Base-by-base conservation (phyloP, 108 stramenopile genomes). In the Cyclotella cryptica region DNA sequence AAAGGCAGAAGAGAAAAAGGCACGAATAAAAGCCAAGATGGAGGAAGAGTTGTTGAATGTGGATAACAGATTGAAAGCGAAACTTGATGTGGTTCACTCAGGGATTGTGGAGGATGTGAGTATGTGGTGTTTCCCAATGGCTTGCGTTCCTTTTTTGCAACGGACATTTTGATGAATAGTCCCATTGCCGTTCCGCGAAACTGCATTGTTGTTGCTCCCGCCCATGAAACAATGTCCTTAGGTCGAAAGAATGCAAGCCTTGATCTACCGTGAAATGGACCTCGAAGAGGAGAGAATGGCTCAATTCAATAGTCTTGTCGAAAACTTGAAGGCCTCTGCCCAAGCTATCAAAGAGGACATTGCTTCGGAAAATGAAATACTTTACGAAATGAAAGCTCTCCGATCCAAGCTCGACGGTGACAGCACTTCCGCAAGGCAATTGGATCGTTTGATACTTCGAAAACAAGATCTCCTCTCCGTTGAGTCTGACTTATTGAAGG, bases 1-100 rank as follows among this genome's bases (percentile, higher is more conserved):
- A 66, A 66, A 22, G 45, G 65, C 43, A 19, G 44, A 66, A 46
- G 44, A 66, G 24, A 66, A 65, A 42, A 65, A 66, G 21, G 65
- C 65, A 7, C 43, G 21, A 39, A 66, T 46, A n/a, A 66, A 22
- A 43, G 65, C 65, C 1, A 44, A 39, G 45, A 44, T 66, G 43
- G 44, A 66, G 45, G 44, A n/a, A 21, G 42, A 66, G 19, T 27
- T 66, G 21, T 22, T 22, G 13, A 43, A 66, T 11, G 43, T 66
- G 3, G 65, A 66, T 1, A 46, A 66, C 19, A 7, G 21, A 4
- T 24, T 66, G 22, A 66, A 46, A 39, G 65, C n/a, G 24, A 66
- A 66, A 43, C 26, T 66, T n/a, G 21, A 44, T 46, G 19, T 26
- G 19, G 65, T 43, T 0, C 35, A 18, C 7, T 24, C 12, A 21